Evolutionary conservation across 176 grass and related monocot species (phyloP), one percentile per base, ranked within the genome.

Genomic region (Miscanthus lutarioriparius): DNA sequence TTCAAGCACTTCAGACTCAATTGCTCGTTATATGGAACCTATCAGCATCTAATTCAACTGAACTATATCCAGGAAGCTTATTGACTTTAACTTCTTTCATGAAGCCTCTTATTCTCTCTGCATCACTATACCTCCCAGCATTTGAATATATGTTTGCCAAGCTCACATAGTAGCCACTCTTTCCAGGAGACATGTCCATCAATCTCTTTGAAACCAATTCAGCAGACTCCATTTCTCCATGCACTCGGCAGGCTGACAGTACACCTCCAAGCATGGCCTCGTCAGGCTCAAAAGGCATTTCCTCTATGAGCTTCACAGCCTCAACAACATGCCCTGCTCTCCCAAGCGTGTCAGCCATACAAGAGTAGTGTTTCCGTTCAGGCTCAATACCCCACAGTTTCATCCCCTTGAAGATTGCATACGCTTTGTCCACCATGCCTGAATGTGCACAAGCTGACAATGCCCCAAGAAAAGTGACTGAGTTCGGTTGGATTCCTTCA

Each of bases 101-200:
- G 64, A 90, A 97, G 8, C 72, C 85, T 75, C 87, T 91, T 86
- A 97, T 36, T 86, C 85, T 94, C 85, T 94, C 79, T 7, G 89
- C 91, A 75, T 97, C 91, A 61, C 1, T 64, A 68, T 89, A 94
- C 79, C 87, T 90, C 35, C 91, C 87, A 56, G 81, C 85, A 76
- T 94, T 91, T 25, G 87, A 93, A 88, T 94, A 94, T 84, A 97
- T 84, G 86, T 97, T 97, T 71, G 87, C 91, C 85, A 94, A 54
- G 76, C 89, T 97, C 94, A 94, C 87, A 80, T 90, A 97, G 59
- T 86, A 94, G 19, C 94, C 94, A 2, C 91, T 91, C 76, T 88
- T 94, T 30, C 49, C 70, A 43, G 89, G 94, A 75, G 45, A 78
- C 89, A 89, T 88, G 59, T 36, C 15, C 89, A 94, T 91, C 70